Evolutionary conservation across 2,329 filamentous ascomycete genomes (phyloP).

Genomic region (Arthrobotrys iridis): DNA sequence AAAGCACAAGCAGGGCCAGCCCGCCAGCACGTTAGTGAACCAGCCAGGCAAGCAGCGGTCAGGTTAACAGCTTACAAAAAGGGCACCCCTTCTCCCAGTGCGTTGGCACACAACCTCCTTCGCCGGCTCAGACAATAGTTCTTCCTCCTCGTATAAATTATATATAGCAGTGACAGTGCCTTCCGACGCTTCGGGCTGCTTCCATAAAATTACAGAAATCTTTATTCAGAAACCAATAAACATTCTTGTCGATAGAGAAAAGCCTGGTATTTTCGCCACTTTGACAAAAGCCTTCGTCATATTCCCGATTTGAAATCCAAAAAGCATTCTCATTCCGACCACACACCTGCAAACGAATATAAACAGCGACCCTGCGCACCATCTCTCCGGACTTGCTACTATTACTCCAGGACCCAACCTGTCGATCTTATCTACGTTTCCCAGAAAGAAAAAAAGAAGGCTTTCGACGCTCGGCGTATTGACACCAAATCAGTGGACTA

Average conservation of each 20-base stretch:
- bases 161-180: constrained; percentile 20
- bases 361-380: constrained; percentile 18
- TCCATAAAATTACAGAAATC: constrained; percentile 23
- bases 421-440: constrained; percentile 45
- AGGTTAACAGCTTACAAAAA: constrained; percentile 53
- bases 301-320: constrained; percentile 54
- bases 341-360: constrained; percentile 52
- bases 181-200: constrained; percentile 33
- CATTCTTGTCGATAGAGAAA: constrained; percentile 54
- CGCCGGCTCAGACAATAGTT: constrained; percentile 23
- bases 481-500: constrained; percentile 1
- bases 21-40: constrained; percentile 15
- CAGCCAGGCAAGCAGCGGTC: constrained; percentile 8
- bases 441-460: constrained; percentile 1
- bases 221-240: constrained; percentile 29
- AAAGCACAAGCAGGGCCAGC: constrained; percentile 31
- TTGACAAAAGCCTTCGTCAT: constrained; percentile 45
- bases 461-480: constrained; percentile 12
- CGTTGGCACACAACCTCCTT: constrained; percentile 47
- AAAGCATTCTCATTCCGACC: constrained; percentile 51
- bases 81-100: constrained; percentile 39
- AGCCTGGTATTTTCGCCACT: constrained; percentile 41
- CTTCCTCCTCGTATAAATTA: constrained; percentile 36
- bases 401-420: constrained; percentile 20
- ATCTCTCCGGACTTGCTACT: neutral